These are phyloP conservation scores for Wakefieldia striispora DNA, from an alignment of 768 basidiomycete genomes.

Conservation along the genomic window DNA sequence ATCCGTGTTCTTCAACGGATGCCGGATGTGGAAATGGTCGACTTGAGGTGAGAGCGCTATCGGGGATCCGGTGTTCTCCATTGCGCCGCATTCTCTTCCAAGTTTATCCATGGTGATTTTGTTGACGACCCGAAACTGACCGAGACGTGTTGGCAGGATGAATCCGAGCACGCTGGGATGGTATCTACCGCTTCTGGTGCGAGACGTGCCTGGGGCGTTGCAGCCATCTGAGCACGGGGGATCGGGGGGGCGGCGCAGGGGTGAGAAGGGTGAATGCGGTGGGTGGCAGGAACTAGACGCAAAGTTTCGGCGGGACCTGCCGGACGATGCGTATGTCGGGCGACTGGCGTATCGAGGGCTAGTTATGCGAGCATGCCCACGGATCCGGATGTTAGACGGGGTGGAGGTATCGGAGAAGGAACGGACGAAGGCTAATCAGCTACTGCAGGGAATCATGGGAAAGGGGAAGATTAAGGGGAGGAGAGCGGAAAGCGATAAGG, in stretches of 20 bases:
- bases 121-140: conserved; percentile 28
- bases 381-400: conserved; percentile 79
- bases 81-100: neutral
- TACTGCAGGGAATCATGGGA: conserved; percentile 58
- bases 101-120: neutral
- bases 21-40: conserved; percentile 82
- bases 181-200: conserved; percentile 86
- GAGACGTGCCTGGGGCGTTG: conserved; percentile 62
- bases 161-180: conserved; percentile 96
- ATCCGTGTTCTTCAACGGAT: conserved; percentile 70
- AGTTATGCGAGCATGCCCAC: conserved; percentile 71
- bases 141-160: conserved; percentile 58
- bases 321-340: conserved; percentile 84
- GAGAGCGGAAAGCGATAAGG: conserved; percentile 13
- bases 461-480: conserved; percentile 37
- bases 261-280: conserved; percentile 30
- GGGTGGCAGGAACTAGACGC: conserved; percentile 78
- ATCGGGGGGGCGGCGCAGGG: conserved; percentile 23
- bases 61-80: conserved; percentile 12
- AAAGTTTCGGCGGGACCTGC: conserved; percentile 86
- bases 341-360: conserved; percentile 88
- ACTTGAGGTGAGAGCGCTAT: conserved; percentile 68
- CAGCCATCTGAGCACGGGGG: conserved; percentile 52
- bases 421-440: conserved; percentile 71
- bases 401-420: conserved; percentile 82